These are phyloP conservation scores for Amaranthus hypochondriacus DNA, from an alignment of 148 eudicot genomes.

Conservation along the genomic window DNA sequence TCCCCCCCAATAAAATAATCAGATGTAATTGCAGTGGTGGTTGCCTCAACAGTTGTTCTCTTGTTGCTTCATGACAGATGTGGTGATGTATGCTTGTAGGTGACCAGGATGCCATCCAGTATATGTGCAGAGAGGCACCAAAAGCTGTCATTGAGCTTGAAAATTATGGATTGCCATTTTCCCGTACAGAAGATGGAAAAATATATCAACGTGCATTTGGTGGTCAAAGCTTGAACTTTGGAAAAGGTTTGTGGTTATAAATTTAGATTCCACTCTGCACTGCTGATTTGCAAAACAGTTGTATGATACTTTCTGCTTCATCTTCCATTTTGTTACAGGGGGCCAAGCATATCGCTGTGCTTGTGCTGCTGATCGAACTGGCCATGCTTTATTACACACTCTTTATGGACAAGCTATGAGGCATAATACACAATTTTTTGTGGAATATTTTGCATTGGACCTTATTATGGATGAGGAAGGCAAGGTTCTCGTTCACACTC, in stretches of 20 bases:
- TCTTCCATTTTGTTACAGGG: constrained; percentile 37
- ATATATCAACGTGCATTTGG: constrained; percentile 99
- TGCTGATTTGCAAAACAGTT: constrained; percentile 11
- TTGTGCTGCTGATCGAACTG: constrained; percentile 99
- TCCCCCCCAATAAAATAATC: too few relatives aligned
- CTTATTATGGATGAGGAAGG: constrained; percentile 91
- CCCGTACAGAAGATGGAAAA: constrained; percentile 97
- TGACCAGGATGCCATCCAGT: constrained; percentile 98
- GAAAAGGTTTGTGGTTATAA: constrained; percentile 59
- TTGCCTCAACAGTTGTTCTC: background rate
- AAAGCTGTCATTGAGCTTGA: constrained; percentile 99
- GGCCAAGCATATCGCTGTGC: constrained; percentile 99
- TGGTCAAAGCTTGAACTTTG: constrained; percentile 96
- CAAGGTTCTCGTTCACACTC: constrained; percentile 19
- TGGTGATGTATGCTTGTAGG: constrained; percentile 39
- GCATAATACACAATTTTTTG: constrained; percentile 97
- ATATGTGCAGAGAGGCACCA: constrained; percentile 99
- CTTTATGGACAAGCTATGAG: constrained; percentile 98
- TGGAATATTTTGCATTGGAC: constrained; percentile 96
- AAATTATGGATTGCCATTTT: constrained; percentile 93
- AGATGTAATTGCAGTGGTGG: background rate
- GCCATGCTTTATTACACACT: constrained; percentile 92
- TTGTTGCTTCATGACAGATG: background rate
- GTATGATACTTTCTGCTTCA: background rate
- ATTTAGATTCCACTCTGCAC: background rate